Percentiles rank a stretch among this genome's conserved stretches.
These are phyloP conservation scores for Monosporascus sp. DNA, from an alignment of 2,329 filamentous ascomycete species.

Conservation along the genomic window DNA sequence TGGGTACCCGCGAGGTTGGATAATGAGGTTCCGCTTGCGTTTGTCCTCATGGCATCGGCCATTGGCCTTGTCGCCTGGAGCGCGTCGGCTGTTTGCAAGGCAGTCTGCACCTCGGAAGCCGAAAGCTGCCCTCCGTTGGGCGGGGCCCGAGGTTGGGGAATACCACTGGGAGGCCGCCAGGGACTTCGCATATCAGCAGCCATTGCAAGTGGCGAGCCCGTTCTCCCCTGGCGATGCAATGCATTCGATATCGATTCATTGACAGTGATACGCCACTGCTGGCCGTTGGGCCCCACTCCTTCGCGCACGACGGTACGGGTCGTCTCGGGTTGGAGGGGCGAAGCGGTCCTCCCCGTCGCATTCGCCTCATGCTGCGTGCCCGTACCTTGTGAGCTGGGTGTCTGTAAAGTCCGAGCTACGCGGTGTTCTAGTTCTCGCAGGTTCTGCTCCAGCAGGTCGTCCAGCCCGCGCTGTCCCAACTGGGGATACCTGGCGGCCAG, in stretches of 20 bases:
- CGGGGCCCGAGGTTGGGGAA: constrained; percentile 17
- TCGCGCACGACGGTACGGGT: constrained; percentile 43
- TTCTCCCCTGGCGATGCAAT: constrained; percentile 12
- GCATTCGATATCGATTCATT: constrained; percentile 35
- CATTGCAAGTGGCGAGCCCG: constrained; percentile 18
- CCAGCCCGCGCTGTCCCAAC: constrained; percentile 24
- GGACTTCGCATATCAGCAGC: constrained; percentile 11
- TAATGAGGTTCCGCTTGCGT: constrained; percentile 41
- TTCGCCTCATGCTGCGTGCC: constrained; percentile 20
- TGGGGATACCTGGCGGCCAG: constrained; percentile 35
- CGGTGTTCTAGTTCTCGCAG: constrained; percentile 30
- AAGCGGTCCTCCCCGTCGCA: constrained; percentile 23
- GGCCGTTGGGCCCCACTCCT: constrained; percentile 44
- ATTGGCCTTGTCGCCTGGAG: constrained; percentile 37
- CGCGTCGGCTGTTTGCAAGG: constrained; percentile 41
- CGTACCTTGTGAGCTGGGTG: constrained; percentile 17
- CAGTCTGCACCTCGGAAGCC: constrained; percentile 39
- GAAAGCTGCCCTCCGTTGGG: constrained; percentile 30
- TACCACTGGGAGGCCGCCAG: constrained; percentile 3
- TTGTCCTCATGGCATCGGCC: constrained; percentile 47
- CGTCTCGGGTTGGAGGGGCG: constrained; percentile 28
- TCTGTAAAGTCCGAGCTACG: constrained; percentile 35
- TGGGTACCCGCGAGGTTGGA: constrained; percentile 28
- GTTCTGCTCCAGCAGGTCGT: constrained; percentile 40
- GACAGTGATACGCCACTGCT: constrained; percentile 46